phyloP scores from a whole-genome alignment of 2,329 filamentous ascomycete species.

The Escovopsis weberi region DNA sequence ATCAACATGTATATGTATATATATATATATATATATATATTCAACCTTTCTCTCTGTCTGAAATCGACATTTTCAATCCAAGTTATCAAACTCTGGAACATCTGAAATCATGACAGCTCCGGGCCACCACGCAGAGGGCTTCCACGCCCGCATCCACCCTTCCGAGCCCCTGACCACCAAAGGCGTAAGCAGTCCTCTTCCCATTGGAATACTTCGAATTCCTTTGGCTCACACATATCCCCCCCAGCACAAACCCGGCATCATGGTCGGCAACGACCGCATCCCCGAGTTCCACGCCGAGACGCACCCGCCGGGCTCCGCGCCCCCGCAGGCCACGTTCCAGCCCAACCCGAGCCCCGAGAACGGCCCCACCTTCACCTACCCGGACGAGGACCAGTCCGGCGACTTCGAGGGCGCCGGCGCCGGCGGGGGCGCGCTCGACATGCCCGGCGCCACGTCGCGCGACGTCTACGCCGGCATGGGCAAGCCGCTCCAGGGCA shows the following conservation, averaged over 20 bases:
- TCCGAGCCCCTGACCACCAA: conserved; percentile 6
- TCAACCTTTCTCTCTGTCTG: background rate
- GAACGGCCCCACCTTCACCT: conserved; percentile 19
- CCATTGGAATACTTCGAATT: no score
- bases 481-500: conserved; percentile 29
- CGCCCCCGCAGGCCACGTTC: conserved; percentile 33
- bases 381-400: conserved; percentile 12
- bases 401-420: background rate
- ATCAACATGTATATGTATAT: background rate
- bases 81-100: no score
- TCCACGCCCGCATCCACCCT: conserved; percentile 2
- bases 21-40: background rate
- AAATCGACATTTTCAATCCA: no score
- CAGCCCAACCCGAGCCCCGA: conserved; percentile 23
- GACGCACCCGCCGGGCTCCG: conserved; percentile 45
- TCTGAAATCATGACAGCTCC: no score
- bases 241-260: conserved; percentile 46
- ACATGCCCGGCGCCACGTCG: conserved; percentile 30
- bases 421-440: conserved; percentile 16
- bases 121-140: background rate
- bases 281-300: conserved; percentile 49
- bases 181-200: conserved; percentile 2
- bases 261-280: conserved; percentile 43
- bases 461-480: conserved; percentile 27
- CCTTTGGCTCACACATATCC: background rate